Base-by-base conservation (phyloP, 805 yeast genomes). In the Wickerhamomyces kurtzmanii region DNA sequence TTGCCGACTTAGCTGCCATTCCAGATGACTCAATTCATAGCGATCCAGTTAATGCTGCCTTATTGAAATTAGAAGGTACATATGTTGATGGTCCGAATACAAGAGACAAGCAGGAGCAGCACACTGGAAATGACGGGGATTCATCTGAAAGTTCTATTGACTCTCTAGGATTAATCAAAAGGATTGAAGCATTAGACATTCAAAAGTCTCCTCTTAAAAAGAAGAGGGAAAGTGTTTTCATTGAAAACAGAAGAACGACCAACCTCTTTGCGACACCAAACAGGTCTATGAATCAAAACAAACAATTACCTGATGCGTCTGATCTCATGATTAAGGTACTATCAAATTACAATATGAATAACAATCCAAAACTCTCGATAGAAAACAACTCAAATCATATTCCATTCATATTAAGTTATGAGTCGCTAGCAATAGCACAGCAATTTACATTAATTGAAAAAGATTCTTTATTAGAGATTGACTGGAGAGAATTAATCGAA, bases 401-500 rank as follows among this genome's bases (percentile, higher is more conserved):
- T 7, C 86, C 96, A 3, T 89, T 91, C 47, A 66, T 87, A 19
- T 62, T 91, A 42, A 72, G 79, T 51, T 78, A 72, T 49, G 74
- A 68, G 31, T 75, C 95, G 2, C 54, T 60, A 31, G 57, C 68
- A 0, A 54, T 91, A 17, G 86, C 93, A 5, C 70, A 75, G 37
- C 96, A 89, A 38, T 64, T 89, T 53, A 89, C 97, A 0, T 49
- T 83, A 27, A 80, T 89, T 37, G 98, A 91, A 51, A 64, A 75
- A 29, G 97, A 91, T 50, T 69, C 86, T 23, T 53, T 87, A 14
- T 66, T 72, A 29, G 95, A 85, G 43, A 68, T 91, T 22, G 96
- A 89, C 50, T 89, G 97, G 96, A 77, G 75, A 42, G 95, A 85
- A 39, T 62, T 89, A 24, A 64, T 87, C 23, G 87, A 84, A 36